A percentile compares a stretch with the other conserved stretches of the same genome.
These are phyloP conservation scores for Cladosporium cucumerinum DNA, from an alignment of 2,329 filamentous ascomycete species.

Conservation along the genomic window DNA sequence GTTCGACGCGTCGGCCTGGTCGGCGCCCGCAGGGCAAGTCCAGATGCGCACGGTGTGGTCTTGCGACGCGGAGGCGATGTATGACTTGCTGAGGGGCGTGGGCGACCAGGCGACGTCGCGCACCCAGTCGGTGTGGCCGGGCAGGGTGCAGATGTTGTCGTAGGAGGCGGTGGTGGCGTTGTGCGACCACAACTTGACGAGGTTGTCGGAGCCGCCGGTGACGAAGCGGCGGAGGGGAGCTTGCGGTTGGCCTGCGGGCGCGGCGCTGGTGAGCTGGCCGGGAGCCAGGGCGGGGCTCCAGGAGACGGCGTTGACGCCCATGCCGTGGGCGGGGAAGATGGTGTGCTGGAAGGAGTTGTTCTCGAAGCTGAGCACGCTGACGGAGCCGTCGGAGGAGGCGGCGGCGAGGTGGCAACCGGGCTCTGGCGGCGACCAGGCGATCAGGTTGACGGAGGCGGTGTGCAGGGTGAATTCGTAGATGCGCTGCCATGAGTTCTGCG, in stretches of 20 bases:
- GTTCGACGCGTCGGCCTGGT: slow-evolving; percentile 52
- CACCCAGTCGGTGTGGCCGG: slow-evolving; percentile 93
- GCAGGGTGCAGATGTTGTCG: slow-evolving; percentile 57
- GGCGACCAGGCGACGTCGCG: slow-evolving; percentile 96
- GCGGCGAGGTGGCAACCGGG: slow-evolving; percentile 91
- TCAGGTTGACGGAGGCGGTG: slow-evolving; percentile 94
- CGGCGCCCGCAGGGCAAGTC: slow-evolving; percentile 56
- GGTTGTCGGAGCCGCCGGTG: slow-evolving; percentile 90
- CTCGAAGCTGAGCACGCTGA: slow-evolving; percentile 93
- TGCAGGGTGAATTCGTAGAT: slow-evolving; percentile 92
- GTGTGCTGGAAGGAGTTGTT: slow-evolving; percentile 90
- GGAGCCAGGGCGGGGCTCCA: slow-evolving; percentile 87
- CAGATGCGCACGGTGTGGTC: slow-evolving; percentile 98
- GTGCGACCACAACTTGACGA: slow-evolving; percentile 89
- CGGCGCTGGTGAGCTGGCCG: slow-evolving; percentile 74
- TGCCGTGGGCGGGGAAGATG: slow-evolving; percentile 85
- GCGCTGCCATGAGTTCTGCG: slow-evolving; percentile 56
- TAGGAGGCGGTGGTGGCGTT: slow-evolving; percentile 48
- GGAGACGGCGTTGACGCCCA: slow-evolving; percentile 91
- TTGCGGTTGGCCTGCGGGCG: slow-evolving; percentile 48
- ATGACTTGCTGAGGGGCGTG: slow-evolving; percentile 89
- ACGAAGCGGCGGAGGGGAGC: slow-evolving; percentile 72
- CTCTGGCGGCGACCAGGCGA: slow-evolving; percentile 97
- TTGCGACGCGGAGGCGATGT: slow-evolving; percentile 92
- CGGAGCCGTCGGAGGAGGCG: slow-evolving; percentile 88